Percentiles rank a stretch among this genome's conserved stretches.
phyloP scores from a whole-genome alignment of 306 rosid genomes.

The Vigna radiata region DNA sequence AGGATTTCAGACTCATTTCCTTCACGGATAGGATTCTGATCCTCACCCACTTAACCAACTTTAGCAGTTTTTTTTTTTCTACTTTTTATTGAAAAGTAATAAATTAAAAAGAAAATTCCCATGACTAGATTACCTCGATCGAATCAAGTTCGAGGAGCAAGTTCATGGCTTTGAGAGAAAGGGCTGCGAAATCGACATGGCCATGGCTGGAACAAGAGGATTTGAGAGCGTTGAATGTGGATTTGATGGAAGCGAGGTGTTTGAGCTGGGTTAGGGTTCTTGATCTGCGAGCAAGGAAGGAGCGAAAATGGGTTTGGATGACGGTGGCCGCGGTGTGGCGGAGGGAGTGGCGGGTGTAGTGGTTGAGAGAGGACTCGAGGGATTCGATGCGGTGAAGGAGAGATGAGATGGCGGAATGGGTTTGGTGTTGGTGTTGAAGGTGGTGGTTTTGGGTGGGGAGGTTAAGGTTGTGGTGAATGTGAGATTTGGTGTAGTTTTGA shows the following conservation, averaged over 20 bases:
- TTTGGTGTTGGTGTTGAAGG: slow-evolving; percentile 20
- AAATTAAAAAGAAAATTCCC: neutral
- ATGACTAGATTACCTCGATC: slow-evolving; percentile 60
- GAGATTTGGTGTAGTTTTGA: slow-evolving; percentile 30
- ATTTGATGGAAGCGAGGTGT: slow-evolving; percentile 77
- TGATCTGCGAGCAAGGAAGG: slow-evolving; percentile 89
- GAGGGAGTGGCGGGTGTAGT: slow-evolving; percentile 51
- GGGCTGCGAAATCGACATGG: slow-evolving; percentile 55
- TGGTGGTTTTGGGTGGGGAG: slow-evolving; percentile 26
- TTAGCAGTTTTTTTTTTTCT: too few relatives aligned
- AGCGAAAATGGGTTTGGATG: slow-evolving; percentile 84
- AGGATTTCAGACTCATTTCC: too few relatives aligned
- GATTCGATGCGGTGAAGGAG: slow-evolving; percentile 80
- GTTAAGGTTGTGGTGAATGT: slow-evolving; percentile 30
- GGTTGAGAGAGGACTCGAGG: slow-evolving; percentile 77
- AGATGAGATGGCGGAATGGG: slow-evolving; percentile 53
- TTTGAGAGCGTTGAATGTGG: slow-evolving; percentile 61
- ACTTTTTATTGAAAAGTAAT: neutral
- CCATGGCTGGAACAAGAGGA: slow-evolving; percentile 54
- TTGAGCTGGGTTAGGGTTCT: slow-evolving; percentile 80
- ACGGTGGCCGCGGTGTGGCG: slow-evolving; percentile 73
- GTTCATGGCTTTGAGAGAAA: slow-evolving; percentile 63
- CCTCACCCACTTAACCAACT: too few relatives aligned
- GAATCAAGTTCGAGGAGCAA: slow-evolving; percentile 81
- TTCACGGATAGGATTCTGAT: neutral